phyloP scores from a whole-genome alignment of 768 basidiomycete genomes.

The Panaeolus papilionaceus region DNA sequence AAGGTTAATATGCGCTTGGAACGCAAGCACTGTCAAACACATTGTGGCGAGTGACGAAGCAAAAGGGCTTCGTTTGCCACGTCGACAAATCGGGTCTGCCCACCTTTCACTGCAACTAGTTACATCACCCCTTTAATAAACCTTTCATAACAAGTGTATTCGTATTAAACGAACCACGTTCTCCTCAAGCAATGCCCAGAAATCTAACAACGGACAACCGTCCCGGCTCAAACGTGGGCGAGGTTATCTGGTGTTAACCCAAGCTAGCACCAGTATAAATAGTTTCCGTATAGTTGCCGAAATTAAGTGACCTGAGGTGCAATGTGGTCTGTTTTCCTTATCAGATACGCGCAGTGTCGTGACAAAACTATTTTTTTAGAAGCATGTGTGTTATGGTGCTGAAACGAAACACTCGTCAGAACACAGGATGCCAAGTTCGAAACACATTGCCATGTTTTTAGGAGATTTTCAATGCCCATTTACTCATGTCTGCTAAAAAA shows the following conservation, averaged over 20 bases:
- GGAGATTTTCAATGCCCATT: no score
- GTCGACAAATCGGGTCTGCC: neutral
- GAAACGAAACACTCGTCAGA: no score
- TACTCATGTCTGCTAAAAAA: no score
- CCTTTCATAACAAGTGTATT: neutral
- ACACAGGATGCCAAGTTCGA: no score
- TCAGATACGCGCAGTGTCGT: neutral
- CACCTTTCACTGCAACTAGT: neutral
- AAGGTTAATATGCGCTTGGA: neutral
- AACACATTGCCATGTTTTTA: no score
- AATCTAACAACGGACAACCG: neutral
- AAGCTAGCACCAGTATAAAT: neutral
- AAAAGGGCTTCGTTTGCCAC: conserved; percentile 3
- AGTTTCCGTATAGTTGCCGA: neutral
- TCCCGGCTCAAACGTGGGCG: neutral
- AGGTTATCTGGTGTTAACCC: neutral
- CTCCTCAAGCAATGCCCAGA: neutral
- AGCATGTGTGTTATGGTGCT: no score
- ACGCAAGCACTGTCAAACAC: neutral
- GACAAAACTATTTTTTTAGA: no score
- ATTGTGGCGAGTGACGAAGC: neutral
- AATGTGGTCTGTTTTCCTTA: neutral
- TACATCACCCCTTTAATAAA: neutral
- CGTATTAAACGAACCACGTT: neutral
- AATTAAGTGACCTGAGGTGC: neutral